Percentiles rank a stretch among this genome's conserved stretches.
Conservation (phyloP, 768 basidiomycete species). For the Pilatotrama ljubarskyi region DNA sequence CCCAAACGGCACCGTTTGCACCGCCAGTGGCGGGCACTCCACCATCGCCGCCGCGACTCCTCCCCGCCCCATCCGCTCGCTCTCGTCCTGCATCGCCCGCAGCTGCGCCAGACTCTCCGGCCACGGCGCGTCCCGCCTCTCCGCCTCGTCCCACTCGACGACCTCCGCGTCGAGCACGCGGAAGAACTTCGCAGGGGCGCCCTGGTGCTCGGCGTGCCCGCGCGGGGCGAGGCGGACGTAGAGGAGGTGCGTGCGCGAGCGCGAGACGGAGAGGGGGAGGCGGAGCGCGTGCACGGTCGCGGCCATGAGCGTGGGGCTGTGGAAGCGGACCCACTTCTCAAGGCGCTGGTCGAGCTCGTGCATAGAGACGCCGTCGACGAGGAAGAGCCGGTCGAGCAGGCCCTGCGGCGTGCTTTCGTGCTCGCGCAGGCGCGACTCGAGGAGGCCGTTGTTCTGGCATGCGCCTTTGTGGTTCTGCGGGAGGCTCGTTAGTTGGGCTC, state of each 20-base stretch:
- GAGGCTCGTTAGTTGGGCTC: not conserved
- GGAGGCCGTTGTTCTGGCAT: slow-evolving; percentile 23
- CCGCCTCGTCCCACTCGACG: slow-evolving; percentile 25
- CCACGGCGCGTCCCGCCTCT: slow-evolving; percentile 27
- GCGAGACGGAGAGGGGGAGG: slow-evolving; percentile 29
- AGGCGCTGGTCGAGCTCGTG: slow-evolving; percentile 34
- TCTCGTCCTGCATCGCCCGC: slow-evolving; percentile 28
- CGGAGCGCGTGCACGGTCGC: slow-evolving; percentile 34
- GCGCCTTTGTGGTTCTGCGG: slow-evolving; percentile 24
- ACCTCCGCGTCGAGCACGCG: slow-evolving; percentile 28
- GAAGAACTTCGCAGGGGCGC: slow-evolving; percentile 30
- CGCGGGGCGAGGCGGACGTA: slow-evolving; percentile 21
- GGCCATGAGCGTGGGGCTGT: slow-evolving; percentile 31
- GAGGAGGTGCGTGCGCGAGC: slow-evolving; percentile 25
- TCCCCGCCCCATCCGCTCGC: slow-evolving; percentile 27
- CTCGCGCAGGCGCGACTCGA: slow-evolving; percentile 20
- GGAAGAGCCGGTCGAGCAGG: slow-evolving; percentile 18
- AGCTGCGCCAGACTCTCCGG: slow-evolving; percentile 26
- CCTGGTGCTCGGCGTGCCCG: slow-evolving; percentile 27
- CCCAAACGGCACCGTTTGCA: slow-evolving; percentile 38
- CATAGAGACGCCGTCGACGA: slow-evolving; percentile 28
- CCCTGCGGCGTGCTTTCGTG: slow-evolving; percentile 16
- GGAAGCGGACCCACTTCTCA: slow-evolving; percentile 36
- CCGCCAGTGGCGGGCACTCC: slow-evolving; percentile 33
- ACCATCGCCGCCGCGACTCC: slow-evolving; percentile 30